phyloP scores from a whole-genome alignment of 208 protist species.

The Trypanosoma vivax region DNA sequence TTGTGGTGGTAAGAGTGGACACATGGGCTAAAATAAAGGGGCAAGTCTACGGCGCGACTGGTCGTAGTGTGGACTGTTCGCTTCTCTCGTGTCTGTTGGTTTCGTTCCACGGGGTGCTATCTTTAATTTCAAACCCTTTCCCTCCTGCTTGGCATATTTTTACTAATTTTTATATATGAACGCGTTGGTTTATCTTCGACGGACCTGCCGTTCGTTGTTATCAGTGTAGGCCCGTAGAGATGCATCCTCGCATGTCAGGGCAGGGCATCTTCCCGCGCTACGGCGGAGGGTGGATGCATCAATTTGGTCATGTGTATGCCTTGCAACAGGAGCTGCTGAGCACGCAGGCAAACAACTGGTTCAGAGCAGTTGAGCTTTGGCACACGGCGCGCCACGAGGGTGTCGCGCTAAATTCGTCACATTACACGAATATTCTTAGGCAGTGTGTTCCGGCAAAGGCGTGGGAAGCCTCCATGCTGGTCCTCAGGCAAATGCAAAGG shows the following conservation, averaged over 20 bases:
- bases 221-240: background rate
- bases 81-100: no score
- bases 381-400: conserved; percentile 78
- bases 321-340: conserved; percentile 81
- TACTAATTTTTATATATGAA: no score
- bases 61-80: no score
- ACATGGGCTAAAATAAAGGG: background rate
- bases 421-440: conserved; percentile 71
- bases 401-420: conserved; percentile 59
- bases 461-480: conserved; percentile 57
- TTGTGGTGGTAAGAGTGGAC: background rate
- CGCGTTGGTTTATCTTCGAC: no score
- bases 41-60: no score
- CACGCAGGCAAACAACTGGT: conserved; percentile 65
- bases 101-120: no score
- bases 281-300: conserved; percentile 87
- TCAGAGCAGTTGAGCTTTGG: conserved; percentile 76
- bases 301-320: conserved; percentile 86
- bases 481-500: conserved; percentile 55
- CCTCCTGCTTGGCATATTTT: background rate
- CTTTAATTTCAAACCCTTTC: no score
- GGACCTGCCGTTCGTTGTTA: background rate
- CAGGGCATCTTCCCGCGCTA: conserved; percentile 69
- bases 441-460: conserved; percentile 63
- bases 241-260: conserved; percentile 60